These are phyloP conservation scores for Pythium oligandrum DNA, from an alignment of 352 stramenopile genomes.

Conservation along the genomic window DNA sequence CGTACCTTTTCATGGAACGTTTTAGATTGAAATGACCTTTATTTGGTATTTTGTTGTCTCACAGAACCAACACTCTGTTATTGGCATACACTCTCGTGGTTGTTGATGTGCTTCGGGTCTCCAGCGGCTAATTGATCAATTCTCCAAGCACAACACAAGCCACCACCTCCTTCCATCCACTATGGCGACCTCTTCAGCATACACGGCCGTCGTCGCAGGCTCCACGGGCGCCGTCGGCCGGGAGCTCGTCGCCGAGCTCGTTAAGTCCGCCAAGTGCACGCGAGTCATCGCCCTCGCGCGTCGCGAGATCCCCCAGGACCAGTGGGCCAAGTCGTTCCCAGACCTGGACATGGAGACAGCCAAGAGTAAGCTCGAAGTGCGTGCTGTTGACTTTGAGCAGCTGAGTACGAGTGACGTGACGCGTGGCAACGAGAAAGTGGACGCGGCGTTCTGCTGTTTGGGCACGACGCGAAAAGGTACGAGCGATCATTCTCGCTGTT, in stretches of 20 bases:
- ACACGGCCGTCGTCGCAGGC: slow-evolving; percentile 67
- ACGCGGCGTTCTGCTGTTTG: slow-evolving; percentile 67
- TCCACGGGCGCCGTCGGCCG: slow-evolving; percentile 67
- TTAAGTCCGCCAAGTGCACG: slow-evolving; percentile 41
- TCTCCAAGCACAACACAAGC: no score
- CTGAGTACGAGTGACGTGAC: slow-evolving; percentile 30
- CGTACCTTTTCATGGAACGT: no score
- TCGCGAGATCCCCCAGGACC: slow-evolving; percentile 39
- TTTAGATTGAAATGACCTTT: no score
- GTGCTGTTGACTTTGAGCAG: slow-evolving; percentile 48
- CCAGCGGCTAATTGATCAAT: no score
- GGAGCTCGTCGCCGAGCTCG: slow-evolving; percentile 65
- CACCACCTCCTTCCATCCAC: no score
- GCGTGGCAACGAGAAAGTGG: slow-evolving; percentile 32
- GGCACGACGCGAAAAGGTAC: slow-evolving; percentile 64
- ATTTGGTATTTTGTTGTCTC: no score
- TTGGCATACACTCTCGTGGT: no score
- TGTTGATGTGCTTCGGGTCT: no score
- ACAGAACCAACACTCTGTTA: no score
- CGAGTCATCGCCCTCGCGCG: slow-evolving; percentile 58
- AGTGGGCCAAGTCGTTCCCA: slow-evolving; percentile 41
- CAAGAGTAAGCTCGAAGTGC: slow-evolving; percentile 44
- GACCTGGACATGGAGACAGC: slow-evolving; percentile 31
- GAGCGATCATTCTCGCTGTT: background rate
- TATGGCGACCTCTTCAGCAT: slow-evolving; percentile 5